Conservation (phyloP, 2,329 filamentous ascomycete genomes). For the Aspergillus alliaceus region DNA sequence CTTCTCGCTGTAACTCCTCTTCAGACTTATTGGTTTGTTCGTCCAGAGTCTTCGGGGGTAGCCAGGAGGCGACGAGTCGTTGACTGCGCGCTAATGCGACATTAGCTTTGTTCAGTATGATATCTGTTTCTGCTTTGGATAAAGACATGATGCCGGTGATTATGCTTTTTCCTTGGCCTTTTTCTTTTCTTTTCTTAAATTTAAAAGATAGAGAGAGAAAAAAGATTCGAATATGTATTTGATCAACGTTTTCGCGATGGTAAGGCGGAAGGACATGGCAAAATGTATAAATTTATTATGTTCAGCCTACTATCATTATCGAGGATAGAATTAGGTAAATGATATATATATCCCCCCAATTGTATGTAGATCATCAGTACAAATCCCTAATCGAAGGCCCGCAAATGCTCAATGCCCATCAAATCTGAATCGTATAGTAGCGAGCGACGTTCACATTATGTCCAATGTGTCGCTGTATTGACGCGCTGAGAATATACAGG, state of each 20-base stretch:
- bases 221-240: too few species aligned
- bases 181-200: background rate
- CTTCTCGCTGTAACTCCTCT: conserved; percentile 50
- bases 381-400: background rate
- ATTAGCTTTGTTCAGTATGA: conserved; percentile 56
- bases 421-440: background rate
- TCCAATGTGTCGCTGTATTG: background rate
- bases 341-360: background rate
- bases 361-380: background rate
- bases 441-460: background rate
- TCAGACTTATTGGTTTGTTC: conserved; percentile 40
- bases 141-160: conserved; percentile 26
- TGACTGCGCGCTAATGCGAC: conserved; percentile 56
- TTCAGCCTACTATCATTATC: background rate
- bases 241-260: conserved; percentile 15
- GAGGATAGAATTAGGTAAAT: too few species aligned
- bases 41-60: conserved; percentile 48
- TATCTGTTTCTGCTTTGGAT: conserved; percentile 49
- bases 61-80: conserved; percentile 57
- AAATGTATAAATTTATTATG: too few species aligned
- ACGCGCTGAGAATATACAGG: background rate
- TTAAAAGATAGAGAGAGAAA: too few species aligned
- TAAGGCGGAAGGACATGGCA: conserved; percentile 11
- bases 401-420: background rate
- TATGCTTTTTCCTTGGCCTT: background rate